Base-by-base conservation (phyloP, 495 filamentous ascomycete species). In the Cladorrhinum samala region DNA sequence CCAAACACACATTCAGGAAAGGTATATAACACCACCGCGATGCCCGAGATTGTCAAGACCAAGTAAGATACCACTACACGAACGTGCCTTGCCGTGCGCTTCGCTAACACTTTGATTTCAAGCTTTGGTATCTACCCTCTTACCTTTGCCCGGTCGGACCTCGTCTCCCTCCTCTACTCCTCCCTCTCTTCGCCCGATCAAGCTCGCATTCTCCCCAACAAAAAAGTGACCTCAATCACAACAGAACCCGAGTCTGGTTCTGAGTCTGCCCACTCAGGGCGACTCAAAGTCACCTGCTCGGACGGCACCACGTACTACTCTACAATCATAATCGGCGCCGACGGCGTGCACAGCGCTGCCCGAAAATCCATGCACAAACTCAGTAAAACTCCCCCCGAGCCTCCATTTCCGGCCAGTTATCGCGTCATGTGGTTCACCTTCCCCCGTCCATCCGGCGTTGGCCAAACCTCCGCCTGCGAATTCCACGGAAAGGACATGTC, bases 241-340 rank as follows among this genome's bases (percentile, higher is more conserved):
- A 7, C 24, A 4, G 3, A 25, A 9, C 9, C 9, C 19, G 19
- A 18, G 7, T 24, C 45, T 8, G 46, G 37, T 20, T 41, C 53
- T 16, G 37, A 43, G 23, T n/a, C n/a, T n/a, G n/a, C n/a, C n/a
- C 54, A 55, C 9, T 33, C 27, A 33, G 52, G 60, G 16, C 56
- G 51, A 2, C 63, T 66, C 0, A 33, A 23, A 17, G 67, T 70
- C 8, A 41, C 54, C 49, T 72, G 67, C 50, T 40, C 63, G 14
- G 70, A 77, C 50, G 75, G 75, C 0, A 59, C 57, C 23, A 45
- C 61, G 1, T 67, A 66, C 51, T 40, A 57, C 6, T 77, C 77
- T 2, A 66, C 69, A 49, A 62, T 80, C 41, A 68, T 81, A 18
- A 59, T 82, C 16, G 78, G 77, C 11, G 71, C 69, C 6, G 78